Conservation (phyloP, 1,284 basidiomycete genomes). For the Cryptococcus hybrid region DNA sequence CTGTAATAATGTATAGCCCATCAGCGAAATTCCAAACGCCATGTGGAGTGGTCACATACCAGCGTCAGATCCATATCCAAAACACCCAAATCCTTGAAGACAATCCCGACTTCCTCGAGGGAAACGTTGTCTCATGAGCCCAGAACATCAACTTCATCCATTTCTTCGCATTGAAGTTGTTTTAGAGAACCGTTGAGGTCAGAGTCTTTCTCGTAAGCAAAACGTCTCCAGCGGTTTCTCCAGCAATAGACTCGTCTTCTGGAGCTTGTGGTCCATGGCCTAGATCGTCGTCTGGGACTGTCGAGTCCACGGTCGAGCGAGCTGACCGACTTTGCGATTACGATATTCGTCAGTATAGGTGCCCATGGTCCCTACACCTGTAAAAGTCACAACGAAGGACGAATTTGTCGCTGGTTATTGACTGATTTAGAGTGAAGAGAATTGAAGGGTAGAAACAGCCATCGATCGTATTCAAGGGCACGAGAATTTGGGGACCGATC, state of each 20-base stretch:
- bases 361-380: too few species aligned
- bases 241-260: not conserved
- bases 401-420: too few species aligned
- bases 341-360: not conserved
- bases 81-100: conserved; percentile 53
- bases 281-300: conserved; percentile 2
- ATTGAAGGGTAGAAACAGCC: too few species aligned
- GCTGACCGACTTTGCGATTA: conserved; percentile 10
- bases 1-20: conserved; percentile 12
- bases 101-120: conserved; percentile 50
- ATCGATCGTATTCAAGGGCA: too few species aligned
- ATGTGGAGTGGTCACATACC: conserved; percentile 21
- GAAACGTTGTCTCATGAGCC: conserved; percentile 31
- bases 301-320: conserved; percentile 46
- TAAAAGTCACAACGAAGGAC: too few species aligned
- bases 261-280: conserved; percentile 10
- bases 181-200: conserved; percentile 50
- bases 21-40: not conserved
- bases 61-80: conserved; percentile 53
- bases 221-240: conserved; percentile 11
- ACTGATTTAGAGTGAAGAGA: too few species aligned
- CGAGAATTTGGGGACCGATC: too few species aligned
- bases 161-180: conserved; percentile 49
- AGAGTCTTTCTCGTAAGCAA: conserved; percentile 39
- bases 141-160: conserved; percentile 46